Conservation (phyloP, 2,329 filamentous ascomycete genomes). For the Penicillium sclerotiorum region DNA sequence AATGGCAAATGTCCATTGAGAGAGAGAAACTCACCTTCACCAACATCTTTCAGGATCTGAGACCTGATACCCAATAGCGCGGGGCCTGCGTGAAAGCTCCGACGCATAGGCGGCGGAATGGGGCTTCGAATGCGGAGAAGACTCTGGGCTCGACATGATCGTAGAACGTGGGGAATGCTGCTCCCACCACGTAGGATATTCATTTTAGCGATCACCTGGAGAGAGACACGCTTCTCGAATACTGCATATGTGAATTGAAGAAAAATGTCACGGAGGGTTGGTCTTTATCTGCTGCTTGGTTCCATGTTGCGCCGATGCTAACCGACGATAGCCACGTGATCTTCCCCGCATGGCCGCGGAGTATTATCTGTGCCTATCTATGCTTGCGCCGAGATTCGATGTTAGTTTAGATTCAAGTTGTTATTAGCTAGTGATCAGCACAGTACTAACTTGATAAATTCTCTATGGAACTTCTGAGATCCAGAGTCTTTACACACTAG, state of each 20-base stretch:
- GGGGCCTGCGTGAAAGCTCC: conserved; percentile 39
- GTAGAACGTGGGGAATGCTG: conserved; percentile 31
- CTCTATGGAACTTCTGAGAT: too few relatives aligned
- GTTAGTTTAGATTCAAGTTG: too few relatives aligned
- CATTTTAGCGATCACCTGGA: conserved; percentile 22
- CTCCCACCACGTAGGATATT: conserved; percentile 34
- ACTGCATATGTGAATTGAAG: not conserved
- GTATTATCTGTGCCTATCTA: not conserved
- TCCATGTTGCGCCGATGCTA: conserved; percentile 23
- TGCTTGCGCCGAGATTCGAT: too few relatives aligned
- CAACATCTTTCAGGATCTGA: conserved; percentile 47
- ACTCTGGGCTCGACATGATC: conserved; percentile 28
- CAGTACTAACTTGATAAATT: too few relatives aligned
- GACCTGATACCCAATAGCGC: conserved; percentile 40
- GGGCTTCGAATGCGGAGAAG: conserved; percentile 30
- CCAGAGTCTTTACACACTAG: too few relatives aligned
- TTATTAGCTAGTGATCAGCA: too few relatives aligned
- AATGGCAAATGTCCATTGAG: not conserved
- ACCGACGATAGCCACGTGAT: conserved; percentile 27
- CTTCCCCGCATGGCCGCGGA: conserved; percentile 19
- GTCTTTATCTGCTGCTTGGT: conserved; percentile 21
- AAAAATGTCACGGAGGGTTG: conserved; percentile 11
- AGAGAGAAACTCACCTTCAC: conserved; percentile 37
- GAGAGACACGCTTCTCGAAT: not conserved
- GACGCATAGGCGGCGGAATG: conserved; percentile 27